Percentiles rank a stretch among this genome's conserved stretches.
phyloP scores from a whole-genome alignment of 2,329 filamentous ascomycete genomes.

The Salinomyces thailandicus region DNA sequence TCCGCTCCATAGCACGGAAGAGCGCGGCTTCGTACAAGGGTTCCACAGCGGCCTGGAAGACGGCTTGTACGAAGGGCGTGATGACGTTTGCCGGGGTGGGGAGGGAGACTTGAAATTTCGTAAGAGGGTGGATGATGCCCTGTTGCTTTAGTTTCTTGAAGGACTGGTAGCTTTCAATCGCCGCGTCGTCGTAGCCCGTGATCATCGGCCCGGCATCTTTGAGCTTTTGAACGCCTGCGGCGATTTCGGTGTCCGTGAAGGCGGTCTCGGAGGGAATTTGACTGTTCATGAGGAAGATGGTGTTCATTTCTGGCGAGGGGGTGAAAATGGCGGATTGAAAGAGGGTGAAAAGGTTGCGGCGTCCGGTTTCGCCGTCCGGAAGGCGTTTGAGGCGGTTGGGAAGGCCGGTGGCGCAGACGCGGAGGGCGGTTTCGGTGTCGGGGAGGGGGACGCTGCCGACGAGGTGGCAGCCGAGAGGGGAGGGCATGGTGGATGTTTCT shows the following conservation, averaged over 20 bases:
- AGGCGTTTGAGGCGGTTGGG: constrained; percentile 28
- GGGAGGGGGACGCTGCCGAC: constrained; percentile 31
- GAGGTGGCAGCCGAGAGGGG: constrained; percentile 21
- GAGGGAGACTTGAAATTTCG: constrained; percentile 9
- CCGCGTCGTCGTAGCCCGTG: constrained; percentile 26
- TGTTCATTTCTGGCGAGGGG: constrained; percentile 14
- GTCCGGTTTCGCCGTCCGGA: constrained; percentile 34
- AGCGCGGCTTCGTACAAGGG: constrained; percentile 27
- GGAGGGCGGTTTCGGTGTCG: constrained; percentile 27
- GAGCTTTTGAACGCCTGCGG: constrained; percentile 14
- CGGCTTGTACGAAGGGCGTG: constrained; percentile 16
- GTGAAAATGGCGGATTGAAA: constrained; percentile 28
- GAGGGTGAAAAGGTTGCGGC: constrained; percentile 24
- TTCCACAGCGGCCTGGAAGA: constrained; percentile 22
- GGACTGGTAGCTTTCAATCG: constrained; percentile 25
- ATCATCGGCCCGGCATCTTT: constrained; percentile 9
- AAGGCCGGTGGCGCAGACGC: constrained; percentile 19
- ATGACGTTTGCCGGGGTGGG: constrained; percentile 23
- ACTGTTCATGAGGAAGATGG: constrained; percentile 15
- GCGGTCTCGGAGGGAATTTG: constrained; percentile 7
- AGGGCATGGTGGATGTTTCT: constrained; percentile 7
- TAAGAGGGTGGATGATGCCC: constrained; percentile 20
- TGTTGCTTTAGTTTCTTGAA: constrained; percentile 24
- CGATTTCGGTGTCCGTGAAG: constrained; percentile 16
- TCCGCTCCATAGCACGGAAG: constrained; percentile 18